Evolutionary conservation across 495 filamentous ascomycete genomes (phyloP).

Genomic region (Trichoderma parareesei): DNA sequence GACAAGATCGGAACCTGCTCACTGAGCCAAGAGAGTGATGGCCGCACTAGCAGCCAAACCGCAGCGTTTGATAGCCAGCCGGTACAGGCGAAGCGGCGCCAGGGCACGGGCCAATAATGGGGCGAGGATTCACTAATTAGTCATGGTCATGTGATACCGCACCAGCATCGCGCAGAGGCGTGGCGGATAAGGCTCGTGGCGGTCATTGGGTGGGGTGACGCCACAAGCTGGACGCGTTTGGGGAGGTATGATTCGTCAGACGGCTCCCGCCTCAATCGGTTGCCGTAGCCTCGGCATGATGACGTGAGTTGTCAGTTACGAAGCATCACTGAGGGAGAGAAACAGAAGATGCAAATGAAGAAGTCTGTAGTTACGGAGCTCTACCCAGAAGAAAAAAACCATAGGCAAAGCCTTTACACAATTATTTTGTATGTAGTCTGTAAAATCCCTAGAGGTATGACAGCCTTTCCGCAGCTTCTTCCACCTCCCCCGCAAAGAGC

Average conservation of each 20-base stretch:
- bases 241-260: too few species aligned
- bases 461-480: background rate
- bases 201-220: background rate
- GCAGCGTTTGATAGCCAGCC: background rate
- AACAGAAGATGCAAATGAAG: too few species aligned
- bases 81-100: background rate
- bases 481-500: background rate
- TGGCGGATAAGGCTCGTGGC: background rate
- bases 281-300: too few species aligned
- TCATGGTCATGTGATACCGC: constrained; percentile 7
- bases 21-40: background rate
- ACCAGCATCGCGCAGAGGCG: constrained; percentile 3
- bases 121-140: background rate
- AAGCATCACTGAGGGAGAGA: too few species aligned
- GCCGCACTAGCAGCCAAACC: background rate
- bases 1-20: constrained; percentile 1
- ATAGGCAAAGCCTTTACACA: background rate
- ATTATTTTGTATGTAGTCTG: background rate
- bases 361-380: too few species aligned
- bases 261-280: too few species aligned
- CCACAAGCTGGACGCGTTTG: background rate
- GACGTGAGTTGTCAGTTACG: too few species aligned
- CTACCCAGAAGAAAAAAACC: too few species aligned
- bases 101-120: background rate
- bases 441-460: background rate